Evolutionary conservation across 1,284 basidiomycete species (phyloP), one percentile per base, ranked within the genome.

Genomic region (Leccinum fallax): DNA sequence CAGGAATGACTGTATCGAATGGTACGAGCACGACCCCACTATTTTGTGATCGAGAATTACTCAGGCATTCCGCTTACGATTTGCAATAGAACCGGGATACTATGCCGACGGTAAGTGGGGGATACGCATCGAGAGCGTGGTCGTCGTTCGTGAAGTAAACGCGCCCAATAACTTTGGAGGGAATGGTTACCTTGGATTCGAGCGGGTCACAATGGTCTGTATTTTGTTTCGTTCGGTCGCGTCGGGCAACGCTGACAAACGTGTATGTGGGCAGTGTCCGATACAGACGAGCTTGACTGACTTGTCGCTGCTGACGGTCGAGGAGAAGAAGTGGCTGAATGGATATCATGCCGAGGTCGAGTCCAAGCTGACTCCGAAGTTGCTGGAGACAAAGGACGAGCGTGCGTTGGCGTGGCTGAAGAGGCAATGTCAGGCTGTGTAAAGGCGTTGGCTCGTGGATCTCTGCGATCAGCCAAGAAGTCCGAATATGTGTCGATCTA

Each of bases 81-180:
- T 59, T 6, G 15, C 3, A 40, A 61, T 64, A 86, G 88, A 99
- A 71, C 97, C 97, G 0, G 97, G 95, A 2, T 99, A 94, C 76
- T 97, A 98, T 75, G 87, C 88, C 16, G 95, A 98, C 69, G 97
- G 95, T 5, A 80, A 85, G 62, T 99, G 91, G 73, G 97, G 97
- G 3, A 94, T 98, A 67, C 88, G 97, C 2, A 95, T 97, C 69
- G 97, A 99, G 78, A 95, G 88, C 73, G 83, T 97, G 49, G 86
- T 95, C 16, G 80, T 95, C 30, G 89, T 96, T 8, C 83, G 84
- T 62, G 83, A 89, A 43, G 88, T 79, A 6, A 76, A 88, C 62
- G 95, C 94, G 1, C 85, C 82, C 6, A 85, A 95, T 74, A 93
- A 94, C 73, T 98, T 96, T 74, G 94, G 93, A 4, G 90, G 90